phyloP scores from a whole-genome alignment of 2,329 filamentous ascomycete genomes.

The Ascochyta fabae region DNA sequence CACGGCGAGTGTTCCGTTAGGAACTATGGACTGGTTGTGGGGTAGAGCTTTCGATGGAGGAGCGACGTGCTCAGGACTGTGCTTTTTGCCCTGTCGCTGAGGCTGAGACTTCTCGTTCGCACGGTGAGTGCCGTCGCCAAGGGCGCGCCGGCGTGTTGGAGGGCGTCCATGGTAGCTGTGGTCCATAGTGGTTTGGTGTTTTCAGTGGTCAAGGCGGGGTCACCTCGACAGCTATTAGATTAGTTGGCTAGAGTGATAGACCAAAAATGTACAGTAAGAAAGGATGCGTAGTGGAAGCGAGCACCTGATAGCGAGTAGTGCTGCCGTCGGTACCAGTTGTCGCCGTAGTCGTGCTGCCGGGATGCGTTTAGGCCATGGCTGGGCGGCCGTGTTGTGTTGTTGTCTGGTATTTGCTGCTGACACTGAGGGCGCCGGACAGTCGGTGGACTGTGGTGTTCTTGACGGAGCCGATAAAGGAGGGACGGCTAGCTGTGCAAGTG shows the following conservation, averaged over 20 bases:
- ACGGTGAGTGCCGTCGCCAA: slow-evolving; percentile 44
- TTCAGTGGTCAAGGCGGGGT: slow-evolving; percentile 17
- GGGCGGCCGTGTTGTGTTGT: slow-evolving; percentile 23
- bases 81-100: slow-evolving; percentile 31
- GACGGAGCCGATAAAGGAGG: slow-evolving; percentile 38
- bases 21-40: slow-evolving; percentile 54
- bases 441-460: slow-evolving; percentile 25
- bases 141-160: slow-evolving; percentile 39
- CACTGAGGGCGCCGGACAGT: slow-evolving; percentile 23
- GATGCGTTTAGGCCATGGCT: slow-evolving; percentile 26
- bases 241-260: slow-evolving; percentile 20
- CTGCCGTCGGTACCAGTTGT: slow-evolving; percentile 21
- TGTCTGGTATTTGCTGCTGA: slow-evolving; percentile 33
- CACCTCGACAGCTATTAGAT: slow-evolving; percentile 17
- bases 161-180: slow-evolving; percentile 38
- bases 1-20: slow-evolving; percentile 53
- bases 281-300: slow-evolving; percentile 26
- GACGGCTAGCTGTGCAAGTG: slow-evolving; percentile 33
- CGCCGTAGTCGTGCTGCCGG: slow-evolving; percentile 17
- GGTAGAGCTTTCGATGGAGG: slow-evolving; percentile 40
- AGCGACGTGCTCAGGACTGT: slow-evolving; percentile 19
- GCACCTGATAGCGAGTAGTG: slow-evolving; percentile 27
- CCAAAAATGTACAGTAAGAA: slow-evolving; percentile 33
- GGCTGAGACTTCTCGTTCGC: slow-evolving; percentile 38
- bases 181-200: slow-evolving; percentile 35